Percentiles rank a stretch among this genome's conserved stretches.
Conservation (phyloP, 1,139 yeast species). For the Yamadazyma epiphylla region DNA sequence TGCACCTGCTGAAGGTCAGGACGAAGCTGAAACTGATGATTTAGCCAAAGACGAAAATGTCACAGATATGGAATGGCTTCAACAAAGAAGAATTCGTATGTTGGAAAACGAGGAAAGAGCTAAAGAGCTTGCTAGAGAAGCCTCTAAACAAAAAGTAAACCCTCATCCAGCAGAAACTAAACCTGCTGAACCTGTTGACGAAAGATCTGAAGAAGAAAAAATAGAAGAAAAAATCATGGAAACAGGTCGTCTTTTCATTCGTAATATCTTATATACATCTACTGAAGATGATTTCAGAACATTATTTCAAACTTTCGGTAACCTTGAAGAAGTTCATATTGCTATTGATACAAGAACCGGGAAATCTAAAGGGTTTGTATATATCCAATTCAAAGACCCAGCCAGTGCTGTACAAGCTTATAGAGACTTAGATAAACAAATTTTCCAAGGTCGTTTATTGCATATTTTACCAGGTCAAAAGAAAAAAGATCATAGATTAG, state of each 20-base stretch:
- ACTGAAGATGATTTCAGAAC: constrained; percentile 72
- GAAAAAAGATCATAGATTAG: constrained; percentile 74
- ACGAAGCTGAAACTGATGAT: constrained; percentile 11
- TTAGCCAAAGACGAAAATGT: constrained; percentile 51
- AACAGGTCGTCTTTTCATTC: constrained; percentile 82
- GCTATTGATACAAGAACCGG: constrained; percentile 91
- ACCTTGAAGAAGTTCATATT: constrained; percentile 76
- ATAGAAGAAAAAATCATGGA: constrained; percentile 48
- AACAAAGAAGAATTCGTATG: constrained; percentile 71
- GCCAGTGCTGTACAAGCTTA: constrained; percentile 77
- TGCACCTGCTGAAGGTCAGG: constrained; percentile 8
- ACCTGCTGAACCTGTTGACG: constrained; percentile 15
- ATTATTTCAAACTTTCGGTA: constrained; percentile 56
- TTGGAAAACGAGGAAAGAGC: constrained; percentile 41
- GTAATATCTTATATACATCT: constrained; percentile 80
- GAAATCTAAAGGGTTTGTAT: constrained; percentile 90
- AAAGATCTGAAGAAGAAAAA: constrained; percentile 30
- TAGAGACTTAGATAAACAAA: constrained; percentile 72
- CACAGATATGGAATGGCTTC: constrained; percentile 88
- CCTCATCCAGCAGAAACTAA: constrained; percentile 5
- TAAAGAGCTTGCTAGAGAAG: constrained; percentile 15
- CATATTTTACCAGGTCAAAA: constrained; percentile 86
- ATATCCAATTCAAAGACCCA: constrained; percentile 63
- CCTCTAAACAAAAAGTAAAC: constrained; percentile 10
- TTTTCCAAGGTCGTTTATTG: constrained; percentile 89